These are phyloP conservation scores for Cercis canadensis DNA, from an alignment of 306 rosid genomes.

Conservation along the genomic window DNA sequence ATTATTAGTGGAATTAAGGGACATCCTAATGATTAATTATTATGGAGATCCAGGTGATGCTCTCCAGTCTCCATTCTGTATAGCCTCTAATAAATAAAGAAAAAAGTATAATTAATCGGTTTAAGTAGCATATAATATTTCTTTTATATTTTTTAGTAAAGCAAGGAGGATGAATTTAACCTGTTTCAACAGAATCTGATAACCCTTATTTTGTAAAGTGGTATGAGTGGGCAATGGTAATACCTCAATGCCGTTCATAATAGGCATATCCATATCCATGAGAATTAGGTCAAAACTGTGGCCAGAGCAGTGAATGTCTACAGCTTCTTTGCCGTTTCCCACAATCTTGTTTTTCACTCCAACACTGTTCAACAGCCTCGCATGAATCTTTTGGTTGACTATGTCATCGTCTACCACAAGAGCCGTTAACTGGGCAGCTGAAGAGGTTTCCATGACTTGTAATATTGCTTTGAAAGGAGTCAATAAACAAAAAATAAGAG, in stretches of 20 bases:
- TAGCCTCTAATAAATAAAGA: too few species aligned
- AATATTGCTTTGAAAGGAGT: not conserved
- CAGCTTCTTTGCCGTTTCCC: slow-evolving; percentile 77
- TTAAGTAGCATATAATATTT: too few species aligned
- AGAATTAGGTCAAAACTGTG: slow-evolving; percentile 74
- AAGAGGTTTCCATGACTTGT: slow-evolving; percentile 8
- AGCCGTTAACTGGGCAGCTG: slow-evolving; percentile 49
- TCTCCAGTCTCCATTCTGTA: too few species aligned
- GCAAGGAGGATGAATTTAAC: too few species aligned
- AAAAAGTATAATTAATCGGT: too few species aligned
- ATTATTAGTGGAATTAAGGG: too few species aligned
- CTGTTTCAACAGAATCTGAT: too few species aligned
- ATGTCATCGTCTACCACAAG: slow-evolving; percentile 74
- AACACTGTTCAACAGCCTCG: slow-evolving; percentile 47
- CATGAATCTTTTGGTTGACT: slow-evolving; percentile 55
- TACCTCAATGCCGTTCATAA: slow-evolving; percentile 88
- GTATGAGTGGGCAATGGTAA: too few species aligned
- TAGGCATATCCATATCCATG: slow-evolving; percentile 92
- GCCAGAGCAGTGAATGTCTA: slow-evolving; percentile 65
- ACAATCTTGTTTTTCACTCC: slow-evolving; percentile 63
- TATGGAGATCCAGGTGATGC: too few species aligned
- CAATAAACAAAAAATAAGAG: not conserved
- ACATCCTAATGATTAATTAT: too few species aligned
- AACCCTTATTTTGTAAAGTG: too few species aligned
- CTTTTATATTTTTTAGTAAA: too few species aligned